Evolutionary conservation across 192 early-diverging fungal species (phyloP).

Genomic region (Podila verticillata): DNA sequence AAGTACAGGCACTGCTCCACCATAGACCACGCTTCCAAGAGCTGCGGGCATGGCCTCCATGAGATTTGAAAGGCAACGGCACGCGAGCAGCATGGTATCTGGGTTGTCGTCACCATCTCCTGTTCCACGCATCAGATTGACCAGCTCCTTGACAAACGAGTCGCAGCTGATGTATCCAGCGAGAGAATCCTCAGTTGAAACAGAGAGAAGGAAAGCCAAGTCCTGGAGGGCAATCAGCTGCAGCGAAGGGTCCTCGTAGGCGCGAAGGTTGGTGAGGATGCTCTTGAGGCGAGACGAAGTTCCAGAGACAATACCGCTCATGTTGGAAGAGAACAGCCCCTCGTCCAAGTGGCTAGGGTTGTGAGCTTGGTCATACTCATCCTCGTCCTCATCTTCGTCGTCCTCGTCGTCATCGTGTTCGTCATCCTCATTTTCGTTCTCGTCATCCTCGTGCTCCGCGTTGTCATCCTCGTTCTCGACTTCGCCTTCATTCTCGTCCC

Average conservation of each 20-base stretch:
- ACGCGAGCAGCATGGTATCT: slow-evolving; percentile 88
- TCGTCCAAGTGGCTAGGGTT: slow-evolving; percentile 47
- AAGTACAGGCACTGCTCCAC: slow-evolving; percentile 75
- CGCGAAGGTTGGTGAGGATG: slow-evolving; percentile 68
- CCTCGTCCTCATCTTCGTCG: slow-evolving; percentile 52
- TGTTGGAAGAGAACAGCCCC: slow-evolving; percentile 45
- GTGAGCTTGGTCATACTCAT: slow-evolving; percentile 39
- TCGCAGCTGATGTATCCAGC: slow-evolving; percentile 71
- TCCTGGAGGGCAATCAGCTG: slow-evolving; percentile 91
- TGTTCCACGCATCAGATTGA: slow-evolving; percentile 65
- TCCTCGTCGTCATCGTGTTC: slow-evolving; percentile 45
- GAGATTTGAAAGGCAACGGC: slow-evolving; percentile 90
- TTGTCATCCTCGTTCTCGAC: not conserved
- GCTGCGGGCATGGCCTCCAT: slow-evolving; percentile 87
- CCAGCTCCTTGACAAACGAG: slow-evolving; percentile 73
- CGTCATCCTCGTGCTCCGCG: not conserved
- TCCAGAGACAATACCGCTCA: slow-evolving; percentile 53
- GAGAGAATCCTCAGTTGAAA: slow-evolving; percentile 79
- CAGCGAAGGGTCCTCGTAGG: slow-evolving; percentile 65
- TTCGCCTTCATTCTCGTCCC: not conserved
- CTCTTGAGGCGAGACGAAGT: slow-evolving; percentile 61
- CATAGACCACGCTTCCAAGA: slow-evolving; percentile 68
- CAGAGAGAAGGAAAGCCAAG: slow-evolving; percentile 77
- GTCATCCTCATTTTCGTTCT: slow-evolving; percentile 4
- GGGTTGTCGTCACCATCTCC: slow-evolving; percentile 62